A percentile compares a stretch with the other conserved stretches of the same genome.
These are phyloP conservation scores for Pyrus hybrid DNA, from an alignment of 331 rosid species.

Conservation along the genomic window DNA sequence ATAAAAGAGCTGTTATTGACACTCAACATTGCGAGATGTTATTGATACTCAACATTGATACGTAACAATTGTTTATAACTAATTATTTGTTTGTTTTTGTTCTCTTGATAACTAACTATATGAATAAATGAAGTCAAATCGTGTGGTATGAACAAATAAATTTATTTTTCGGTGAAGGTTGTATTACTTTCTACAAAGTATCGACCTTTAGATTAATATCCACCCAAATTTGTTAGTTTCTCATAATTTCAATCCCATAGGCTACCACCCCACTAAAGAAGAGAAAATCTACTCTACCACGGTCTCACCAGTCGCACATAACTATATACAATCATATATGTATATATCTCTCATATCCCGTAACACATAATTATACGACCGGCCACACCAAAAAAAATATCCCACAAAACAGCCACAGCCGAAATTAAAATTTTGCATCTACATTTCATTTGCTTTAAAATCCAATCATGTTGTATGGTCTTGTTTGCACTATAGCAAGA, in stretches of 20 bases:
- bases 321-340: no score
- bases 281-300: background rate
- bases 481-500: background rate
- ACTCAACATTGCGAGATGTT: no score
- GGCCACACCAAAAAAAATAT: no score
- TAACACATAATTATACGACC: no score
- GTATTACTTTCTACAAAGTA: background rate
- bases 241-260: background rate
- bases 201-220: background rate
- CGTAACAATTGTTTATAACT: background rate
- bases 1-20: no score
- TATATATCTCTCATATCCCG: no score
- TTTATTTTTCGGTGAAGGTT: background rate
- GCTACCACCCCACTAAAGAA: no score
- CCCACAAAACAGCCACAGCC: background rate
- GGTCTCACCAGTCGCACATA: no score
- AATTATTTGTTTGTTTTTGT: background rate
- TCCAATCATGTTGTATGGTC: background rate
- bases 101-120: background rate
- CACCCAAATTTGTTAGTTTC: background rate
- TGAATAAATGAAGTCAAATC: background rate
- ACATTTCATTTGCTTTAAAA: background rate
- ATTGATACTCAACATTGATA: no score
- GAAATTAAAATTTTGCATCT: background rate
- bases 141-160: background rate